phyloP scores from a whole-genome alignment of 495 filamentous ascomycete genomes.

The Hyaloscypha bicolor region DNA sequence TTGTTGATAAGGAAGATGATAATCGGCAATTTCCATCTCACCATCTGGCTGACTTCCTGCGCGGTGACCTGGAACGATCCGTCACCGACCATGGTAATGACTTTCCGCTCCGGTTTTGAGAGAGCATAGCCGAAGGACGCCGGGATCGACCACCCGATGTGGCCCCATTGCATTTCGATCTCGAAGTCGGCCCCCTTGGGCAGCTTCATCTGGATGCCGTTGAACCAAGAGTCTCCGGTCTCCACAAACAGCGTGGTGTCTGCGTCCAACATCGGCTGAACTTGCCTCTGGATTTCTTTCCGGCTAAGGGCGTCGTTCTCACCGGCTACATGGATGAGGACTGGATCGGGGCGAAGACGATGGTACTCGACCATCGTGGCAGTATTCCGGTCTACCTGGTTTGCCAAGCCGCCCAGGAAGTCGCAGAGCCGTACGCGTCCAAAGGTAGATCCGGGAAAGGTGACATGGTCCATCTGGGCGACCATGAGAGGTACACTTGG shows the following conservation, averaged over 20 bases:
- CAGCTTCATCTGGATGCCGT: constrained; percentile 1
- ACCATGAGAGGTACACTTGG: constrained; percentile 5
- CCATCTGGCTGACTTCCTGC: constrained; percentile 38
- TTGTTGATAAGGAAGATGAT: constrained; percentile 22
- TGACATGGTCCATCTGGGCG: background rate
- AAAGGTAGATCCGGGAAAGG: background rate
- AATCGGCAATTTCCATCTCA: constrained; percentile 33
- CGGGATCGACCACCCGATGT: constrained; percentile 36
- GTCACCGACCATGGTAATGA: constrained; percentile 33
- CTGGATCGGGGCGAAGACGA: constrained; percentile 4
- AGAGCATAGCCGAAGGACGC: constrained; percentile 33
- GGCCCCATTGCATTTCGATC: constrained; percentile 29
- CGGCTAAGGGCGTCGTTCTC: constrained; percentile 1
- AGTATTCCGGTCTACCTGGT: background rate
- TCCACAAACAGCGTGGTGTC: constrained; percentile 6
- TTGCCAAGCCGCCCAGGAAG: background rate
- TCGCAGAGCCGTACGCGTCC: constrained; percentile 1
- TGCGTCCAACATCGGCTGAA: background rate
- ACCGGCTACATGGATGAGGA: constrained; percentile 1
- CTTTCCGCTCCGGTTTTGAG: constrained; percentile 23
- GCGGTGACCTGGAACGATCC: constrained; percentile 37
- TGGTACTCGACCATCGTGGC: constrained; percentile 1
- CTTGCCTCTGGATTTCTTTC: constrained; percentile 7
- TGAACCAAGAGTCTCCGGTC: constrained; percentile 3
- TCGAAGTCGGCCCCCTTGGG: constrained; percentile 2